Base-by-base conservation (phyloP, 805 yeast genomes). In the Priceomyces medius region DNA sequence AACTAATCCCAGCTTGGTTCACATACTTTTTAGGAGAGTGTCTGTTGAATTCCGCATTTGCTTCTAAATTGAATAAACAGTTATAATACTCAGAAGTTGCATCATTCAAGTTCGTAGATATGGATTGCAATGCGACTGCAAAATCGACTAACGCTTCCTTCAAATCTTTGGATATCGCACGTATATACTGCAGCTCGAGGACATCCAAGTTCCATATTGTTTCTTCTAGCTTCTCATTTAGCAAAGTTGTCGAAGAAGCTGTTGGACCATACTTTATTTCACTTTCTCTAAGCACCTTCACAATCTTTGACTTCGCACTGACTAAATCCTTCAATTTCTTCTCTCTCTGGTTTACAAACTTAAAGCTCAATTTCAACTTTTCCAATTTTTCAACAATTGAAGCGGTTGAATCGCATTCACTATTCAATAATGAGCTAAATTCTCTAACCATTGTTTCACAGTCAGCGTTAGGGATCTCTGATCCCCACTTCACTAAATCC, bases 201-300 rank as follows among this genome's bases (percentile, higher is more conserved):
- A 79, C 74, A 41, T 70, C 77, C n/a, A 76, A 63, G 27, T 77
- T 71, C 45, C 73, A 68, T 32, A 68, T 66, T 41, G 73, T 59
- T 46, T 76, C 80, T 53, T 80, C 85, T 24, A 80, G 53, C 39
- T 68, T 65, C 50, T 80, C 86, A 42, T 63, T 65, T 1, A 74
- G 57, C 14, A 77, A 54, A 12, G 70, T 57, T 0, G 78, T 67
- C 6, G 56, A 58, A 13, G 73, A 68, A 20, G 74, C 68, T 37
- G 70, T 59, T 2, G 59, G 73, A 3, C 82, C 83, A 44, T 48
- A 54, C 46, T 68, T 72, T 31, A 71, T 59, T 44, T 76, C 80
- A 32, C 64, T 63, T 1, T 68, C 73, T 41, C 71, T 66, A 28
- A 73, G 48, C 32, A 57, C 64, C 16, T 59, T 55, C 37, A 68